Evolutionary conservation across 768 basidiomycete genomes (phyloP).

Genomic region (Lactifluus volemus): DNA sequence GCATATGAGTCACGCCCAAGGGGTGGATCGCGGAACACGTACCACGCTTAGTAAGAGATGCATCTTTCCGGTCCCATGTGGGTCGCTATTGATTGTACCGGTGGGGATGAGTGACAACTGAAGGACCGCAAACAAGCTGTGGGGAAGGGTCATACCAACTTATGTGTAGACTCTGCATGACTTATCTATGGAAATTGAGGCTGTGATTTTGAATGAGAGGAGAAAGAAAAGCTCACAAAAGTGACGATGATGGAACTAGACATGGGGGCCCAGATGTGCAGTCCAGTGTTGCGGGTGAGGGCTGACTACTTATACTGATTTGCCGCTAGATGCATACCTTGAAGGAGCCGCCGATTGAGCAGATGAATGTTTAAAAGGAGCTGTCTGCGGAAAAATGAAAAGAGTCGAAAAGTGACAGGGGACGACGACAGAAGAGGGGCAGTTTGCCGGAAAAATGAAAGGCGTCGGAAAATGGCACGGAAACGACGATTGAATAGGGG

Average conservation of each 20-base stretch:
- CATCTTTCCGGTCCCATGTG: slow-evolving; percentile 70
- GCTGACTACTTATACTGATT: no score
- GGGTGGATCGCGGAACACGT: not conserved
- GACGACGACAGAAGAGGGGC: no score
- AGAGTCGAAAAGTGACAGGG: no score
- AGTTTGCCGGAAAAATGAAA: no score
- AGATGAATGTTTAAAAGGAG: no score
- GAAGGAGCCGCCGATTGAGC: no score
- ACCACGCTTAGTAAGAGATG: slow-evolving; percentile 71
- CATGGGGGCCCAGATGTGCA: not conserved
- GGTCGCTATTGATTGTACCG: slow-evolving; percentile 24
- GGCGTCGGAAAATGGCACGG: no score
- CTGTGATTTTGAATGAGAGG: not conserved
- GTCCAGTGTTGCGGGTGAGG: no score
- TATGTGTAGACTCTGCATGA: slow-evolving; percentile 74
- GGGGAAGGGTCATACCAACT: slow-evolving; percentile 40
- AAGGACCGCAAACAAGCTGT: not conserved
- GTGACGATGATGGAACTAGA: slow-evolving; percentile 22
- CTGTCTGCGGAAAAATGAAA: no score
- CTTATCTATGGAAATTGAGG: slow-evolving; percentile 40
- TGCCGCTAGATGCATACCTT: no score
- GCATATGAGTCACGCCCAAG: not conserved
- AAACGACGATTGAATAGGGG: no score
- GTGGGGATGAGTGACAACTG: not conserved
- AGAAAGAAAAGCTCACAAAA: slow-evolving; percentile 21